Evolutionary conservation across 2,329 filamentous ascomycete species (phyloP), one percentile per base, ranked within the genome.

Genomic region (Stemphylium lycopersici): DNA sequence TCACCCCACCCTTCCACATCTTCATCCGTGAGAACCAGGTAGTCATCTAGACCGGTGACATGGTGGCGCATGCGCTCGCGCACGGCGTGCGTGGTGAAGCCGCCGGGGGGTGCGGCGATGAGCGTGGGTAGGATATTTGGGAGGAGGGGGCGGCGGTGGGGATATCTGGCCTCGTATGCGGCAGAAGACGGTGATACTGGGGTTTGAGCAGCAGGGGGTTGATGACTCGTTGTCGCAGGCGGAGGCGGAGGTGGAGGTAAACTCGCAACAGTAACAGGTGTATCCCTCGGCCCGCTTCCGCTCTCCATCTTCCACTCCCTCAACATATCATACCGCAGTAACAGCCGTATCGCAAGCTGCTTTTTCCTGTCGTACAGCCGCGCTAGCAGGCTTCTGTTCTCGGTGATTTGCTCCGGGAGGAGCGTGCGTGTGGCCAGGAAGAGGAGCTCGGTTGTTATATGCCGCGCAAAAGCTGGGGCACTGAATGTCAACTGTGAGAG

Each of bases 291-390:
- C 34, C 33, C 7, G 8, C 10, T 6, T 7, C 3, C 41, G 24
- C 1, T 11, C 12, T 58, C 43, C 44, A 58, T 38, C 36, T 48
- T 61, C 68, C 67, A 69, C 29, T 60, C 62, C 1, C 60, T 24
- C 22, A 68, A 16, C 66, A 69, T 71, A 39, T 73, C 68, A 18
- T 72, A 72, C 8, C 70, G 47, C 47, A 71, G 52, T 15, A 62
- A 34, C 6, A 70, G 3, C 3, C 62, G 38, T 3, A 64, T 61
- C 0, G 62, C 59, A 0, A 63, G 48, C 1, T 63, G 57, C n/a
- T 66, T 66, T 52, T 54, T 63, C 2, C 29, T 31, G 3, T 58
- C 47, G n/a, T 71, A 71, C 38, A 70, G 26, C 1, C 55, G 12
- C 0, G n/a, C 52, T 55, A 72, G 63, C 0, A 58, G 16, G 0